Evolutionary conservation across 768 basidiomycete genomes (phyloP), one percentile per base, ranked within the genome.

Genomic region (Auricularia heimuer): DNA sequence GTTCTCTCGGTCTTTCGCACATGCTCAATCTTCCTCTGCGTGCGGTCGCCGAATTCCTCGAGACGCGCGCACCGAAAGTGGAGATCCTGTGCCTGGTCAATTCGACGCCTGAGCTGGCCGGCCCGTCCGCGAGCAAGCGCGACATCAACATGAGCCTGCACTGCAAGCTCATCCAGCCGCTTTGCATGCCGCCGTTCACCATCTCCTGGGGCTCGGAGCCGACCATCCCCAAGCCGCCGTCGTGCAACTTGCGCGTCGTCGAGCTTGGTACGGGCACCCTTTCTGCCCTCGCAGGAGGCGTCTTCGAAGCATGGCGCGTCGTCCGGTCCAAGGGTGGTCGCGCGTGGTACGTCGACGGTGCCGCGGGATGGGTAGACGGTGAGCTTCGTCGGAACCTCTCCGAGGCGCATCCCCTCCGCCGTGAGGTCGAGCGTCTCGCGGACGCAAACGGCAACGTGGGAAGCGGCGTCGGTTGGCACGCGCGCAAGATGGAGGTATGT

Each of bases 341-440:
- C 29, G 94, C 93, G 3, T 98, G 95, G 94, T 97, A 93, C 71
- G 92, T 95, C 62, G 90, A 98, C 73, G 84, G 88, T 0, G 90
- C 90, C 29, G 87, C 86, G 66, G 90, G 88, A 2, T 97, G 94
- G 94, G 78, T 86, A 35, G 62, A 34, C 60, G 62, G 18, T 64
- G 67, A 67, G 14, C 77, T 92, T 65, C 77, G 76, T 70, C 77
- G 91, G 44, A 86, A 87, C 69, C 75, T 94, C 8, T 74, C 78
- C 4, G 71, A 73, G 16, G 79, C 77, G 3, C 89, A 96, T 73
- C 85, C 87, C 2, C 83, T 89, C 74, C 78, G 94, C 62, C 72
- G 75, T 34, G 89, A 90, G 71, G 79, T 96, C 72, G 83, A 85
- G 68, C 80, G 82, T 63, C 77, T 97, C 24, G 86, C 91, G 10